Evolutionary conservation across 1,284 basidiomycete genomes (phyloP).

Genomic region (Cutaneotrichosporon curvatum): DNA sequence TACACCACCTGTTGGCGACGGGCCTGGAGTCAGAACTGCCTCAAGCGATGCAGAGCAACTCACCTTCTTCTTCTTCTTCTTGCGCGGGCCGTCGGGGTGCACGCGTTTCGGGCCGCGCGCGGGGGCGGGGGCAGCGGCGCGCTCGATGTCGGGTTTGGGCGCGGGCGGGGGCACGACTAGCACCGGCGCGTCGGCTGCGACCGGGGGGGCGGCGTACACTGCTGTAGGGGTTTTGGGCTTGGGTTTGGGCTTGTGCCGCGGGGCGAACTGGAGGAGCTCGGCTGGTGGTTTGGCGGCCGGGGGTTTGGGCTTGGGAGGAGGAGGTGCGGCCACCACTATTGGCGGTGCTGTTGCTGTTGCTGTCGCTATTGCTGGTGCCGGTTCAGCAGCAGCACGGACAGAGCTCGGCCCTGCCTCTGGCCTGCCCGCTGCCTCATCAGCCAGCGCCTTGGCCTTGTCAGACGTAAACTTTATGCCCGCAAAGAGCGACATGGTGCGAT

Average conservation of each 20-base stretch:
- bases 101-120: constrained; percentile 22
- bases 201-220: constrained; percentile 11
- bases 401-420: neutral
- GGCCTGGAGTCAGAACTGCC: constrained; percentile 7
- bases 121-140: constrained; percentile 44
- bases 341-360: neutral
- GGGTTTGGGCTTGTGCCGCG: constrained; percentile 31
- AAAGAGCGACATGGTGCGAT: constrained; percentile 36
- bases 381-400: too few relatives aligned
- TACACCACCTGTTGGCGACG: constrained; percentile 23
- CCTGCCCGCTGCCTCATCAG: constrained; percentile 9
- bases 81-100: constrained; percentile 1
- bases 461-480: constrained; percentile 40
- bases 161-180: constrained; percentile 1
- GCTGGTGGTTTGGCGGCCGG: neutral
- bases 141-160: neutral
- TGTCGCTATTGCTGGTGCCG: too few relatives aligned
- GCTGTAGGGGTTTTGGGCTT: constrained; percentile 8
- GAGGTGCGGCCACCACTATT: neutral
- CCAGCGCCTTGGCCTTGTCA: constrained; percentile 16
- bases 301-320: neutral
- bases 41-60: constrained; percentile 4
- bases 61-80: constrained; percentile 39
- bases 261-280: constrained; percentile 39
- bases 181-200: constrained; percentile 8